Evolutionary conservation across 2,329 filamentous ascomycete genomes (phyloP), one percentile per base, ranked within the genome.

Genomic region (Lizonia empirigonia): DNA sequence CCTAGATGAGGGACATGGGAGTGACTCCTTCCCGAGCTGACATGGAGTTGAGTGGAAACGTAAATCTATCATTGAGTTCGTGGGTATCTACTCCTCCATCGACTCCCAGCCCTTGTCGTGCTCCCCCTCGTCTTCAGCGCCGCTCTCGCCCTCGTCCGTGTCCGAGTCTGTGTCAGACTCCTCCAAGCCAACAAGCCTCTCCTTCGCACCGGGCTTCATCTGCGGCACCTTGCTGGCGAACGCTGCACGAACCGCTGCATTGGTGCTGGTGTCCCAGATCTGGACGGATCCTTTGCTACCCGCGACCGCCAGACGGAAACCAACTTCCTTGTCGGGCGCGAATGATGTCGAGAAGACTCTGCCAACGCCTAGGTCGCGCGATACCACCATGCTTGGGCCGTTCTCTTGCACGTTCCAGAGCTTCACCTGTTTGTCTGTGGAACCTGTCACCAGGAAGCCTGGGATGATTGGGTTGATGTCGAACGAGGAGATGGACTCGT

Each of bases 181-280:
- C 27, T 83, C 81, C 38, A 96, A 80, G 1, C 87, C 89, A 5
- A 97, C 84, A 38, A 94, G 78, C 50, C 90, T 84, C 74, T 99
- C 93, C 69, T 82, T 78, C 19, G 86, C 84, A 37, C 85, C 83
- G 13, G 80, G 85, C 39, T 84, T 84, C 6, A 80, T 76, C 55
- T 80, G 76, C 27, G 84, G 70, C 50, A 93, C 81, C 50, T 85
- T 86, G 65, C 78, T 84, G 27, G 89, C 91, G 77, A 99, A 99
- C 1, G 88, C 87, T 57, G 88, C 83, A 51, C 94, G 85, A 24
- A 99, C 91, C 20, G 89, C 88, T 12, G 84, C 85, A 72, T 99
- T 99, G 50, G 94, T 99, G 72, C 90, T 87, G 18, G 94, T 97
- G 74, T 97, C 93, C 94, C 94, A 99, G 44, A 99, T 86, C 72